Base-by-base conservation (phyloP, 73 alveolate species). In the Uronychia setigera region DNA sequence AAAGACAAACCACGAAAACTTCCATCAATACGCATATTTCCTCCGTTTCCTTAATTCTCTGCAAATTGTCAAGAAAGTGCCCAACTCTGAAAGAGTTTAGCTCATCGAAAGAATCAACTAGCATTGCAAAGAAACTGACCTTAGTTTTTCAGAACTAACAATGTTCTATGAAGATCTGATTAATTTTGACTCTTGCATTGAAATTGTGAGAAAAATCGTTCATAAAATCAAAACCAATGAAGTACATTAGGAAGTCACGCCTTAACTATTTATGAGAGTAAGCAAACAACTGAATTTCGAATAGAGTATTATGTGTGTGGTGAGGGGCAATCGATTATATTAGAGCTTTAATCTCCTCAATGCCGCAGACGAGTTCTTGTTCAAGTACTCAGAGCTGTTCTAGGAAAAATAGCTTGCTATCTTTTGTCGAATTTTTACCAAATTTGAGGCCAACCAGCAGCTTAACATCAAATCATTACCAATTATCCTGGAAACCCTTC, bases 1-100 rank as follows among this genome's bases (percentile, higher is more conserved):
- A 11, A 11, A 46, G 67, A 19, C 19, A 19, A 5, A 46, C 5
- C n/a, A 19, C 5, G 67, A 46, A 5, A 46, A 5, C 5, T 11
- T 46, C n/a, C 67, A 46, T 19, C 19, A 46, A 5, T 46, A 46
- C 19, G 67, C 67, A 11, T 46, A 11, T 19, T 46, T 46, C 67
- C 67, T 46, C 67, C 5, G 67, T 11, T 46, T 46, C 19, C 67
- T 46, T 46, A 46, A 46, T 19, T 19, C 19, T 19, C 67, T 46
- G n/a, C 67, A 46, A 46, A 46, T 46, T 46, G 67, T 46, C 67
- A 46, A 46, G n/a, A 46, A 46, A 46, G 67, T 46, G n/a, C 67
- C 67, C n/a, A 11, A 11, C 67, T 11, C n/a, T 11, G 67, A 11
- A 19, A 46, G 67, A 46, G 67, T 19, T 46, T 5, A 5, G 5